Conservation (phyloP, 495 filamentous ascomycete species). For the Aspergillus cristatus region DNA sequence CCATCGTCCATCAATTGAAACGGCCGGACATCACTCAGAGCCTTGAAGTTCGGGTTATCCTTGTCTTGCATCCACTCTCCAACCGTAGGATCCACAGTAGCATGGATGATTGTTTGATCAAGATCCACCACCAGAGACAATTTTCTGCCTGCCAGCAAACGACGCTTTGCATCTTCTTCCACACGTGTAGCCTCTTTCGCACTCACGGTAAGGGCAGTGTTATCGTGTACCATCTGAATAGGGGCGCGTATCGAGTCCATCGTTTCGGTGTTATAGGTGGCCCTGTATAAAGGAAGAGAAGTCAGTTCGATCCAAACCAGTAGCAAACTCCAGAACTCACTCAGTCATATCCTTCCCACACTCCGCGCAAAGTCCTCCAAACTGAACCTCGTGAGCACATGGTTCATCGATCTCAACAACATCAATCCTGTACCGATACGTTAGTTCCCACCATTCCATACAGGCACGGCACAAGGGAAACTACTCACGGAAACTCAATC, state of each 20-base stretch:
- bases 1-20: conserved; percentile 87
- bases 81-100: conserved; percentile 92
- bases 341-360: conserved; percentile 97
- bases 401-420: conserved; percentile 81
- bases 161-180: conserved; percentile 77
- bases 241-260: conserved; percentile 67
- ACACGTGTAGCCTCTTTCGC: conserved; percentile 63
- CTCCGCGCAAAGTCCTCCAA: conserved; percentile 75
- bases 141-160: conserved; percentile 68
- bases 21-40: conserved; percentile 73
- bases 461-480: neutral
- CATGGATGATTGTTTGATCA: conserved; percentile 97
- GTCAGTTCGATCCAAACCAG: conserved; percentile 3
- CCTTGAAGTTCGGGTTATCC: conserved; percentile 81
- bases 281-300: conserved; percentile 20
- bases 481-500: conserved; percentile 43
- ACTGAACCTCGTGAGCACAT: conserved; percentile 86
- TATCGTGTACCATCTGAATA: conserved; percentile 90
- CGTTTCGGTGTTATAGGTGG: conserved; percentile 49
- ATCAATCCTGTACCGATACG: conserved; percentile 31
- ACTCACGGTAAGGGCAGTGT: conserved; percentile 68
- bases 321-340: conserved; percentile 30
- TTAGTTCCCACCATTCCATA: neutral
- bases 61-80: conserved; percentile 89
- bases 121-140: conserved; percentile 93